These are phyloP conservation scores for Saccharomyces pastorianus DNA, from an alignment of 1,139 yeast genomes.

Conservation along the genomic window DNA sequence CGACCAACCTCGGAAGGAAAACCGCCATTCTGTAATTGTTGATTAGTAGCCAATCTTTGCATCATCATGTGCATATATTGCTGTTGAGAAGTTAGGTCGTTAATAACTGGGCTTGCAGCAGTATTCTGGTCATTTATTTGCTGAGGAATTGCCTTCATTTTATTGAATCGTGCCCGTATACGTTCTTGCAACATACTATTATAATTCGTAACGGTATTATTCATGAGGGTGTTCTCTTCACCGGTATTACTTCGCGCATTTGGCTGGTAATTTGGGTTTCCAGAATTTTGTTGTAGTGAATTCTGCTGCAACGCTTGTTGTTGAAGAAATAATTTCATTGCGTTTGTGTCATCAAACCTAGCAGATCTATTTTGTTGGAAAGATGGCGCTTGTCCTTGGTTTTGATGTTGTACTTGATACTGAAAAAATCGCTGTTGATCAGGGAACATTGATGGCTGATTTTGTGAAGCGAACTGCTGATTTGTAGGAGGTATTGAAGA, in stretches of 20 bases:
- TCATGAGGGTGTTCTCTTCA: background rate
- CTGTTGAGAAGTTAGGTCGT: conserved; percentile 1
- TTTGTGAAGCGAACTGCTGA: background rate
- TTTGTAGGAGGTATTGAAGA: background rate
- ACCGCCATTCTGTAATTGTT: conserved; percentile 4
- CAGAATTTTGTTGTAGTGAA: background rate
- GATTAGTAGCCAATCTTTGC: conserved; percentile 2
- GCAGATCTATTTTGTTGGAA: background rate
- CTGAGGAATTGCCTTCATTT: background rate
- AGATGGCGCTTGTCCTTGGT: background rate
- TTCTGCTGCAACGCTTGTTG: background rate
- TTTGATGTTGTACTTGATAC: background rate
- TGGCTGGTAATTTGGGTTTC: background rate
- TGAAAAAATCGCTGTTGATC: background rate
- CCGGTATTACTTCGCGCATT: background rate
- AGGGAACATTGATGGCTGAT: background rate
- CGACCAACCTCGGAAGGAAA: background rate
- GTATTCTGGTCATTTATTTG: background rate
- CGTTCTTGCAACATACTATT: background rate
- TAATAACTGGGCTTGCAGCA: background rate
- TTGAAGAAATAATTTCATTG: background rate
- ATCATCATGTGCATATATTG: conserved; percentile 7
- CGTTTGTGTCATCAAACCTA: background rate
- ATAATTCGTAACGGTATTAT: background rate
- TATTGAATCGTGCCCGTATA: background rate